Percentiles rank a stretch among this genome's conserved stretches.
These are phyloP conservation scores for Leucosporidium yakuticum DNA, from an alignment of 768 basidiomycete genomes.

Conservation along the genomic window DNA sequence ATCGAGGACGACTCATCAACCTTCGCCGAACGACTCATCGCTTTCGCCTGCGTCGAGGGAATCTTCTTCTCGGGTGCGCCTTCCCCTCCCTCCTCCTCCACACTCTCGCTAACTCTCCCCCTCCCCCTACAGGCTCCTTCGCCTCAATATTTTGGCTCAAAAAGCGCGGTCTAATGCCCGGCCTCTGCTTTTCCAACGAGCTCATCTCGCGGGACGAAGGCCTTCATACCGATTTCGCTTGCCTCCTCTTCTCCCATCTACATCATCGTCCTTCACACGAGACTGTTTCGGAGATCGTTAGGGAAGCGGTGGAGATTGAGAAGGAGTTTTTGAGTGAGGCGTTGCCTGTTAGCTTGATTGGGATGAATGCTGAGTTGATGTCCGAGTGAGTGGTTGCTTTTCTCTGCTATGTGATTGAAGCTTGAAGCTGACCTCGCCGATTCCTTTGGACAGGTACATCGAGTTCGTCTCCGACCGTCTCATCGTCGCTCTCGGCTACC, in stretches of 20 bases:
- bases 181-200: constrained; percentile 88
- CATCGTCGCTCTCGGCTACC: constrained; percentile 70
- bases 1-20: constrained; percentile 71
- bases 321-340: constrained; percentile 48
- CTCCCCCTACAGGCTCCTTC: constrained; percentile 54
- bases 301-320: constrained; percentile 59
- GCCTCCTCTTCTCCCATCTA: constrained; percentile 66
- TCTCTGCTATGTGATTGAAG: not conserved
- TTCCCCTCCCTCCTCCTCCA: not conserved
- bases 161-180: constrained; percentile 92
- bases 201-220: constrained; percentile 76
- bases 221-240: constrained; percentile 79
- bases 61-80: constrained; percentile 73
- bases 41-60: constrained; percentile 92
- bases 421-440: not conserved
- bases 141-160: constrained; percentile 93
- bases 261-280: constrained; percentile 71
- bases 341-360: constrained; percentile 73
- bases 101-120: not conserved
- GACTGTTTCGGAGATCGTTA: constrained; percentile 63
- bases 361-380: constrained; percentile 88
- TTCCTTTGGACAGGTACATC: constrained; percentile 17
- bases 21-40: constrained; percentile 80
- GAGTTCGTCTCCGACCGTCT: constrained; percentile 78
- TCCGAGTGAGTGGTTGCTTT: constrained; percentile 62